phyloP scores from a whole-genome alignment of 208 protist species.

The Trypanosoma platydactyli region DNA sequence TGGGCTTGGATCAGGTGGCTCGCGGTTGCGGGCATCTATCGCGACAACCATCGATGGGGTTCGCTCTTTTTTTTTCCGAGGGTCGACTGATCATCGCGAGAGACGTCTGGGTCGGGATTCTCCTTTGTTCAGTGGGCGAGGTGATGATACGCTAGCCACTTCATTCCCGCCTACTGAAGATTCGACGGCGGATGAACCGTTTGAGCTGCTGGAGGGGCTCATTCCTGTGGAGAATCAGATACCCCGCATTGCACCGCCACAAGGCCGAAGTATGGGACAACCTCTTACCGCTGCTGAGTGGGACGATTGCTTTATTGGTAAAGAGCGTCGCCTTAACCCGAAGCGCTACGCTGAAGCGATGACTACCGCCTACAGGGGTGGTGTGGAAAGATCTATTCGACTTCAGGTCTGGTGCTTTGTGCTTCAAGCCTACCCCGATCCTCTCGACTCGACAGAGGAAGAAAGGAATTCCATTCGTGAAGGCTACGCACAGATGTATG shows the following conservation, averaged over 20 bases:
- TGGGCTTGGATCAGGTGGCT: background rate
- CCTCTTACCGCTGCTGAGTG: constrained; percentile 37
- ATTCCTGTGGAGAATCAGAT: constrained; percentile 27
- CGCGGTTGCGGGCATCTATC: background rate
- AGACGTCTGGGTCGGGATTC: background rate
- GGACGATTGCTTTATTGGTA: constrained; percentile 29
- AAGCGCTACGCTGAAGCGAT: constrained; percentile 20
- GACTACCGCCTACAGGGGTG: constrained; percentile 38
- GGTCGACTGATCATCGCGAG: no score
- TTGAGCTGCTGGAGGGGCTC: constrained; percentile 26
- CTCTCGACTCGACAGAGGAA: constrained; percentile 23
- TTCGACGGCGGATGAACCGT: constrained; percentile 8
- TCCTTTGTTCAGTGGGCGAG: background rate
- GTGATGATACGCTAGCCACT: background rate
- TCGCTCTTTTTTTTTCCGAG: background rate
- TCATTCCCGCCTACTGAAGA: background rate
- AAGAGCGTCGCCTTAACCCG: constrained; percentile 29
- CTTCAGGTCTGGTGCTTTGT: constrained; percentile 81
- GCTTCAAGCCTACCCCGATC: constrained; percentile 50
- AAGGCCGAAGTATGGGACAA: constrained; percentile 13
- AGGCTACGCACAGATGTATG: constrained; percentile 52
- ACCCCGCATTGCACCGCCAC: constrained; percentile 11
- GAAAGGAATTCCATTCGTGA: constrained; percentile 35
- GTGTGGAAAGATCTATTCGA: constrained; percentile 44
- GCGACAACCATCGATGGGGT: constrained; percentile 17